Base-by-base conservation (phyloP, 2,329 filamentous ascomycete genomes). In the Furcasterigmium sp. region DNA sequence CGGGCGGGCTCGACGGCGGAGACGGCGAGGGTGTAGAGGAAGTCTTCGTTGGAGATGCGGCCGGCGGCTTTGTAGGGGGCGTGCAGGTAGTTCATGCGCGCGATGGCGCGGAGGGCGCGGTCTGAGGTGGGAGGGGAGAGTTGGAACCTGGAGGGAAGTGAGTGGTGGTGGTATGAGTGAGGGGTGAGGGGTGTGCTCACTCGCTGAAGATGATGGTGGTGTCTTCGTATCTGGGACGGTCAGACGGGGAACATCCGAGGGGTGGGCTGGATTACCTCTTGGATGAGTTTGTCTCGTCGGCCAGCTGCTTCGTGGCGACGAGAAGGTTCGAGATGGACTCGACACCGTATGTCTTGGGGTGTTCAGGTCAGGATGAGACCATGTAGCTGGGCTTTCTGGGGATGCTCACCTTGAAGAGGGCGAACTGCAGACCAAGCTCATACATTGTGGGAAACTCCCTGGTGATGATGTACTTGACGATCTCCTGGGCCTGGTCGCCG, bases 1-100 rank as follows among this genome's bases (percentile, higher is more conserved):
- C 73, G 68, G 23, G 76, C 60, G 1, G 85, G 84, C 56, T 89
- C 81, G 1, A 74, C 66, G 15, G 85, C 73, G 56, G 87, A 87
- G 0, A 87, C 69, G 36, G 65, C 66, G 4, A 68, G 58, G 5
- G 64, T 64, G 46, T 69, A 67, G 14, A 69, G 56, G 9, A 69
- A 36, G 28, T 69, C 65, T 25, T 59, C 53, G 37, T 68, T 63
- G 29, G 48, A 46, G 37, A 68, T 68, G 40, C 60, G 63, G 20
- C 60, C 60, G 11, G 54, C 45, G 39, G 63, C 60, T 46, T 61
- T 54, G 44, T 62, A 69, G 3, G 61, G 58, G 13, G 53, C 51
- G 41, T 69, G 66, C 0, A 69, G 50, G 21, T 59, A 68, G 46
- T 68, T 68, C 54, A 67, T 67, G 19, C 66, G 58, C 14, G 62